Evolutionary conservation across 352 stramenopile species (phyloP), one percentile per base, ranked within the genome.

Genomic region (Thalassiosira hispida): DNA sequence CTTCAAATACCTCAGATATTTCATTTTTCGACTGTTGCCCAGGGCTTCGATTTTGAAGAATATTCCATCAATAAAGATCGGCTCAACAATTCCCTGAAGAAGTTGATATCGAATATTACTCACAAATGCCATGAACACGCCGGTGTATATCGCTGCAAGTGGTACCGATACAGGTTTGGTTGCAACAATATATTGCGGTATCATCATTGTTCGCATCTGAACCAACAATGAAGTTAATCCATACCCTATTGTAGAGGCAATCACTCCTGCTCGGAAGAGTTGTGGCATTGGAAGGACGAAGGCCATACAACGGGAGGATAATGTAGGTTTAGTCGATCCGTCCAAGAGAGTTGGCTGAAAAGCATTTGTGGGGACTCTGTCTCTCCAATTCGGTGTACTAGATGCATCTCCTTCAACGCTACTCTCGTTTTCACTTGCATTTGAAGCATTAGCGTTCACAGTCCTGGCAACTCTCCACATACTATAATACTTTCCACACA

Each of bases 51-150:
- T 49, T 22, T 51, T 69, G 0, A 46, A 31, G 62, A 89, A 87
- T n/a, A 74, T 16, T 35, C 52, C 60, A 63, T 89, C 83, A 60
- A 90, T 81, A 2, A 88, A n/a, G 14, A 73, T 73, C 14, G 85
- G 89, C 68, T 94, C 87, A 12, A 94, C 53, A 1, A 93, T 38
- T 33, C 89, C 89, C 65, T 93, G 87, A 5, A 94, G 69, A n/a
- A 94, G 1, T 67, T 94, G 89, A 83, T 94, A 94, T 8, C 87
- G 73, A 51, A 92, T 31, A 71, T 94, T 94, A 38, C 80, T 91
- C 16, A 93, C 79, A 27, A 92, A 23, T 0, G 83, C 83, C 83
- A 92, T 85, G 57, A 93, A 94, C 2, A 70, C 75, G 16, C 87
- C 87, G 0, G 89, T 94, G 61, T 91, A 94, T 0, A 94, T 31